A percentile compares a stretch with the other conserved stretches of the same genome.
Conservation (phyloP, 2,329 filamentous ascomycete species). For the Aspergillus persii region DNA sequence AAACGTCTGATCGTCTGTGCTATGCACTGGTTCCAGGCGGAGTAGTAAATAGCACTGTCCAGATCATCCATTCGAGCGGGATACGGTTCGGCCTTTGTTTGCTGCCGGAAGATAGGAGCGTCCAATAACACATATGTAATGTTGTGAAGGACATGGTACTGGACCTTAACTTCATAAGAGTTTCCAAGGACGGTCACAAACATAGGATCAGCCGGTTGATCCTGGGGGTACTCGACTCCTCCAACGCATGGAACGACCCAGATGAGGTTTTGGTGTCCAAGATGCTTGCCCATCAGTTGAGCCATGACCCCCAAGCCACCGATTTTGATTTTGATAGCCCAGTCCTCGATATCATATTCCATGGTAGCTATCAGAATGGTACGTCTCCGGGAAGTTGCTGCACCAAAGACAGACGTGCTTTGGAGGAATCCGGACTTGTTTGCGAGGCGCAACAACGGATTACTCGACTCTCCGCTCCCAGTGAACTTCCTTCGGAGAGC, state of each 20-base stretch:
- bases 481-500: conserved; percentile 37
- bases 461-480: conserved; percentile 28
- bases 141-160: conserved; percentile 62
- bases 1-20: conserved; percentile 63
- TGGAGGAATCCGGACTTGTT: conserved; percentile 39
- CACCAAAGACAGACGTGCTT: conserved; percentile 34
- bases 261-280: conserved; percentile 63
- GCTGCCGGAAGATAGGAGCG: conserved; percentile 64
- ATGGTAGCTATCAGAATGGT: conserved; percentile 67
- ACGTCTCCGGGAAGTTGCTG: conserved; percentile 38
- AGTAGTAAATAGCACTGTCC: conserved; percentile 66
- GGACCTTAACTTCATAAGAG: conserved; percentile 60
- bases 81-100: conserved; percentile 63
- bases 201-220: conserved; percentile 60
- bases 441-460: conserved; percentile 34
- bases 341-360: conserved; percentile 71
- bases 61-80: conserved; percentile 68
- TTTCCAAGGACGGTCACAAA: conserved; percentile 60
- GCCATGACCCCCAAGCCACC: conserved; percentile 70
- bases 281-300: conserved; percentile 65
- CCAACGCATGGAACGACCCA: conserved; percentile 65
- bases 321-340: conserved; percentile 69
- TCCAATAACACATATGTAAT: conserved; percentile 69
- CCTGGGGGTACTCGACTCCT: conserved; percentile 62
- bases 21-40: conserved; percentile 69